Evolutionary conservation across 1,284 basidiomycete genomes (phyloP).

Genomic region (Papiliotrema terrestris): DNA sequence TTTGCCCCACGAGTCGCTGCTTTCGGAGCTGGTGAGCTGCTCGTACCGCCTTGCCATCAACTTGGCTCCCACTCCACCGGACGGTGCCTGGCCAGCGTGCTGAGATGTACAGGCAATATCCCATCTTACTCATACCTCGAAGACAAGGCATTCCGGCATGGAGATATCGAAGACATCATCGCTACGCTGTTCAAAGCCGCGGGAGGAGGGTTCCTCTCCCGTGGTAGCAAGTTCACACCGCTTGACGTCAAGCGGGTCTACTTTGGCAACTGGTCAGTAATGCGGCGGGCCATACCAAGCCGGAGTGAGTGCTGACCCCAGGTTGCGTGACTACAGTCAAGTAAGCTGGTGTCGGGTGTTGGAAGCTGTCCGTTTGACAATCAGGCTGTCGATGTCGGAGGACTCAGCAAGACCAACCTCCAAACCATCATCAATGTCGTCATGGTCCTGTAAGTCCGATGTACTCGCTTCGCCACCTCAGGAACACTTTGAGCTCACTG

Average conservation of each 20-base stretch:
- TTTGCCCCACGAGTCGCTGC: slow-evolving; percentile 41
- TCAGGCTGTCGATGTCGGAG: slow-evolving; percentile 79
- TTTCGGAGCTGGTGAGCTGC: slow-evolving; percentile 42
- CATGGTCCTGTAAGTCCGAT: slow-evolving; percentile 64
- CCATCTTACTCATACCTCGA: slow-evolving; percentile 49
- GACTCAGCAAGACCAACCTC: slow-evolving; percentile 63
- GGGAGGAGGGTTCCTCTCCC: slow-evolving; percentile 61
- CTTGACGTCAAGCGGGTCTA: slow-evolving; percentile 48
- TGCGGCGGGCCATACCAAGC: slow-evolving; percentile 47
- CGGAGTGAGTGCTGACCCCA: slow-evolving; percentile 48
- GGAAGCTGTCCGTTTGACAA: slow-evolving; percentile 3
- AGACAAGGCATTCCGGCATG: slow-evolving; percentile 74
- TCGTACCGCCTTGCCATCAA: neutral
- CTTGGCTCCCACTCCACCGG: neutral
- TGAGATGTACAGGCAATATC: slow-evolving; percentile 37
- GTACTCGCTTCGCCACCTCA: neutral
- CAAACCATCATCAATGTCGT: slow-evolving; percentile 81
- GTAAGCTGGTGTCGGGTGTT: neutral
- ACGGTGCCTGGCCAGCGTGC: neutral
- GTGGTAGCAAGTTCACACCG: slow-evolving; percentile 63
- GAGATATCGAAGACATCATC: slow-evolving; percentile 64
- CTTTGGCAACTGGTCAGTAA: slow-evolving; percentile 19
- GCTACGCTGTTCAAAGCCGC: slow-evolving; percentile 56
- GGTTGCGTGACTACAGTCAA: slow-evolving; percentile 68
- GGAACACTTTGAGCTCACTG: no score